Base-by-base conservation (phyloP, 2,329 filamentous ascomycete genomes). In the Bipolaris bicolor region DNA sequence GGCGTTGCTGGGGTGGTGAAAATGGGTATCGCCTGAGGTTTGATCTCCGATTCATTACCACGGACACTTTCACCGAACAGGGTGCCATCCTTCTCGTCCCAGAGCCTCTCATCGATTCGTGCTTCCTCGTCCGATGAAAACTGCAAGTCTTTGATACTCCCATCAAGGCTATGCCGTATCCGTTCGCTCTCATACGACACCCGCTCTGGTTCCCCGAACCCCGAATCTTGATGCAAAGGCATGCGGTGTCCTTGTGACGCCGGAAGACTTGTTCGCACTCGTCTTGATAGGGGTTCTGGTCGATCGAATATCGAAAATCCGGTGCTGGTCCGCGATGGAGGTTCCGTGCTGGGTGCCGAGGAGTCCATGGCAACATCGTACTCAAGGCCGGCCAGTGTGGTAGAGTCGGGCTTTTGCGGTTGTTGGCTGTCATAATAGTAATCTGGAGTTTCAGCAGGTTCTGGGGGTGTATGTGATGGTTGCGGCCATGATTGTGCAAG, bases 181-280 rank as follows among this genome's bases (percentile, higher is more conserved):
- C 61, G 52, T 46, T 72, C 70, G 40, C 52, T 67, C 15, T 74
- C 70, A 26, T 60, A 67, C 5, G 63, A 64, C 4, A 60, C 41
- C 4, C 62, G 60, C 26, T 64, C 57, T 11, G 58, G 43, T 16
- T 70, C 65, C 15, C 58, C 66, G 49, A 77, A 74, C 0, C 74
- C 74, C 10, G 74, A 76, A 46, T 77, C 74, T 52, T 77, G 70
- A 51, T 76, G 74, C 5, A 71, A 49, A 11, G 74, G 74, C 26
- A 66, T 63, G 26, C 65, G 60, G 46, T 74, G 69, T 31, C 61
- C 53, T 49, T 64, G 62, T n/a, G 63, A 57, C n/a, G 63, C 53
- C 11, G 66, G 66, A 18, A 71, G 65, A 1, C 65, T 65, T 3
- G 62, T 66, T 9, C 52, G 55, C 3, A 63, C 46, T 52, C 66